phyloP scores from a whole-genome alignment of 179 eudicot genomes.

The Silene coronaria region DNA sequence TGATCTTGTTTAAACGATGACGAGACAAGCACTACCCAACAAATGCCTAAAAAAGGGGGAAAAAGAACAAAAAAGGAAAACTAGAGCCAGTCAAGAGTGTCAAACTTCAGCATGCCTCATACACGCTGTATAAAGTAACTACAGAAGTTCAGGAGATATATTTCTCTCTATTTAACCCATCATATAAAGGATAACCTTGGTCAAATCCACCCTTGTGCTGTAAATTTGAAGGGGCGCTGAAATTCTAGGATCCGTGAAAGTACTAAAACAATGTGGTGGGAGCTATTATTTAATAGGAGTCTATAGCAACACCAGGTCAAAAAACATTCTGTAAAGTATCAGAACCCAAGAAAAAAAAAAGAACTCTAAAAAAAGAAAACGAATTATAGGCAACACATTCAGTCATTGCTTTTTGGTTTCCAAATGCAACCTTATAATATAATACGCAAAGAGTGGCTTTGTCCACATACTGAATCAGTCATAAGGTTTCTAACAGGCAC shows the following conservation, averaged over 20 bases:
- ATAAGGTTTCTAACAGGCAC: background rate
- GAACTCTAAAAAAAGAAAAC: background rate
- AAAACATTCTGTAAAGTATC: background rate
- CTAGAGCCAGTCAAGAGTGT: background rate
- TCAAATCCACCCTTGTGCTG: background rate
- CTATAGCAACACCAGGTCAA: background rate
- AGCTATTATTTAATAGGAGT: background rate
- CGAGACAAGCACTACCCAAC: background rate
- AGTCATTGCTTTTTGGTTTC: background rate
- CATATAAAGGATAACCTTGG: background rate
- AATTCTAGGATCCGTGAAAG: background rate
- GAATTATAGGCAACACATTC: background rate
- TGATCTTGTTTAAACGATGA: background rate
- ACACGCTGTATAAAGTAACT: background rate
- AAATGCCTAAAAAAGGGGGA: background rate
- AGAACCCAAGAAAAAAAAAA: background rate
- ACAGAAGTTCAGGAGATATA: background rate
- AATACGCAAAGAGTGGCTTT: too few relatives aligned
- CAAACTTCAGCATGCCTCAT: background rate
- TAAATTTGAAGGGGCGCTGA: background rate
- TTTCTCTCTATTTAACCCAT: background rate
- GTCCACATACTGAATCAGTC: background rate
- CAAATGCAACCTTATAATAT: too few relatives aligned
- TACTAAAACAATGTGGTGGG: background rate
- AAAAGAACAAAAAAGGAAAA: background rate